Evolutionary conservation across 345 rosid genomes (phyloP).

Genomic region (Cochlearia excelsa): DNA sequence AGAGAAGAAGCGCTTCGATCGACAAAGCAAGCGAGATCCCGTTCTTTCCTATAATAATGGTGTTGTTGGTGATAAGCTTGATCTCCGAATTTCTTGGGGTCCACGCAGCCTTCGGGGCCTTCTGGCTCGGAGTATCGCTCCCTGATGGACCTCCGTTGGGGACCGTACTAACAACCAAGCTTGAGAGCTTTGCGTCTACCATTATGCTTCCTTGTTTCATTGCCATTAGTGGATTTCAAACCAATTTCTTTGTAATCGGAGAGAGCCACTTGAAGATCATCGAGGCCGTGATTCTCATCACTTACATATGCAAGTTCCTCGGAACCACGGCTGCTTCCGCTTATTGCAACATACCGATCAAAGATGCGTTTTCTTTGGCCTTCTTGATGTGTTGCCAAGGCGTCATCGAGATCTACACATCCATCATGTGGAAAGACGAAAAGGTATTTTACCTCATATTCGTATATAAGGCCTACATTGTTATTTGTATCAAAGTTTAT

Average conservation of each 20-base stretch:
- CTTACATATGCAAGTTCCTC: conserved; percentile 28
- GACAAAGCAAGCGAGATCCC: conserved; percentile 29
- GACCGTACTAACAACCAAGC: conserved; percentile 33
- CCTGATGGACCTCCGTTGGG: conserved; percentile 42
- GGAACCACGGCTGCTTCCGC: conserved; percentile 32
- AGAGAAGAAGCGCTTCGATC: conserved; percentile 15
- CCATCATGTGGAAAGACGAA: conserved; percentile 36
- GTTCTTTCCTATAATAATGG: conserved; percentile 21
- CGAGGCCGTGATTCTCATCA: conserved; percentile 26
- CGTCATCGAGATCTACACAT: conserved; percentile 35
- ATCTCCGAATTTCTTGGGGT: conserved; percentile 28
- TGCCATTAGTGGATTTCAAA: conserved; percentile 37
- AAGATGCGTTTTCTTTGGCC: conserved; percentile 33
- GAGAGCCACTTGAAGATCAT: conserved; percentile 15
- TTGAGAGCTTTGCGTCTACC: conserved; percentile 29
- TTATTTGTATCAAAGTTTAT: no score
- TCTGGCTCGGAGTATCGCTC: conserved; percentile 37
- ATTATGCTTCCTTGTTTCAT: conserved; percentile 37
- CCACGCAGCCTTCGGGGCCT: conserved; percentile 41
- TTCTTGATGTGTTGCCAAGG: conserved; percentile 42
- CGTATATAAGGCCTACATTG: no score
- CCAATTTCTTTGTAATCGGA: conserved; percentile 27
- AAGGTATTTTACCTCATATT: conserved; percentile 22
- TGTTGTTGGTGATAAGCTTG: conserved; percentile 25
- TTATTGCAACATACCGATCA: conserved; percentile 26